Evolutionary conservation across 208 protist genomes (phyloP), one percentile per base, ranked within the genome.

Genomic region (Leishmania lainsoni): DNA sequence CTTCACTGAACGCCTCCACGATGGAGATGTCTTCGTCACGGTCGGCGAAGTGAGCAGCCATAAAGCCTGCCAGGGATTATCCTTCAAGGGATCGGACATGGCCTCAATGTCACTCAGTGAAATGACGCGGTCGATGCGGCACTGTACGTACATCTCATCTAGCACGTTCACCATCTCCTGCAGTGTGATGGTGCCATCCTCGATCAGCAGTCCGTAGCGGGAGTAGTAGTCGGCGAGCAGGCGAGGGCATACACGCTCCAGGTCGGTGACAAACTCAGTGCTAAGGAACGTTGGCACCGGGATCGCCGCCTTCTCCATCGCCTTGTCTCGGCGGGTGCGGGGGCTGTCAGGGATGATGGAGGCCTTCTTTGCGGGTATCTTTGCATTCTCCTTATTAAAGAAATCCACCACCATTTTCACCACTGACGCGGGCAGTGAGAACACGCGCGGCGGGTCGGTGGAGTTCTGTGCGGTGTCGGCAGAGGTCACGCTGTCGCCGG

Each of bases 91-190:
- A 52, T 88, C 84, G 42, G 78, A 52, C 88, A 94, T 93, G 52
- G 73, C 74, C 59, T 76, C 86, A 68, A 96, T 93, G 52, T 87
- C 81, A 0, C 82, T 80, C 58, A 93, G 61, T 4, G 84, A 71
- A 20, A 94, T 75, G 42, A 84, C 14, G 35, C 80, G 91, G 74
- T 95, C 91, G 20, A 94, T 83, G 35, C 86, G 81, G 39, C 84
- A 81, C 81, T 91, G 82, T 29, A 90, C 77, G 83, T 96, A 96
- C 85, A 88, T 88, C 89, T 96, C 93, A 74, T 96, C 91, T 49
- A 96, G 73, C 71, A 93, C 87, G 85, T 96, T 96, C 48, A 96
- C 90, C 78, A 95, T 91, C 85, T 96, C 93, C 86, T 96, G 93
- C 52, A 95, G 80, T 29, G 93, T 96, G 78, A 96, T 94, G 75